phyloP scores from a whole-genome alignment of 495 filamentous ascomycete species.

The Lasiosphaeris hirsuta region DNA sequence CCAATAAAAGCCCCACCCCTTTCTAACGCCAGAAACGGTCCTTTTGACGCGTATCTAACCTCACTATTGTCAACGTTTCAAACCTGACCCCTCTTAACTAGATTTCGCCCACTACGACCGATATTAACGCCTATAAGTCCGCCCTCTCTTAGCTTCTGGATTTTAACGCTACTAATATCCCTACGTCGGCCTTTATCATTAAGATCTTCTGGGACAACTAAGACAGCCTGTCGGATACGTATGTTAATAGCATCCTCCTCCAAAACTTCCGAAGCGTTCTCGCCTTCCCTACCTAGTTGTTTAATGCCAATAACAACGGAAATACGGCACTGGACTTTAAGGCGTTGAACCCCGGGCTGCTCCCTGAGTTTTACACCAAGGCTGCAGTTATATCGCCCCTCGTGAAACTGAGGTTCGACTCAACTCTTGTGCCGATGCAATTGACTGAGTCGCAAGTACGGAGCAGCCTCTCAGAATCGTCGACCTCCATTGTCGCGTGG shows the following conservation, averaged over 20 bases:
- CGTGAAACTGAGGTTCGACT: slow-evolving; percentile 12
- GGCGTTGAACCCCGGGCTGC: not conserved
- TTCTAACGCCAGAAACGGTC: slow-evolving; percentile 6
- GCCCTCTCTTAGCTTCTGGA: slow-evolving; percentile 16
- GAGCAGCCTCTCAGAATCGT: no score
- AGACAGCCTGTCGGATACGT: not conserved
- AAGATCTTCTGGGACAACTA: slow-evolving; percentile 16
- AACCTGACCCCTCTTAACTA: not conserved
- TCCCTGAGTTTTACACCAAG: slow-evolving; percentile 13
- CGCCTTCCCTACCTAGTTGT: slow-evolving; percentile 20
- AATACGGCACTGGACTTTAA: slow-evolving; percentile 5
- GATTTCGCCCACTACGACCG: not conserved
- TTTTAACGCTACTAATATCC: slow-evolving; percentile 15
- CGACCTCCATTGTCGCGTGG: no score
- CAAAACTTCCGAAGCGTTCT: slow-evolving; percentile 20
- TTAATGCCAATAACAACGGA: slow-evolving; percentile 21
- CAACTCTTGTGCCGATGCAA: no score
- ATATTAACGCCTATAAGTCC: slow-evolving; percentile 4
- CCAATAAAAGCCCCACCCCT: not conserved
- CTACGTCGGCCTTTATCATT: slow-evolving; percentile 14
- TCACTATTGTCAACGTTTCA: slow-evolving; percentile 5
- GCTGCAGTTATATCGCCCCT: slow-evolving; percentile 10
- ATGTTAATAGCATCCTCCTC: slow-evolving; percentile 2
- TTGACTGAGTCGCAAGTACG: no score
- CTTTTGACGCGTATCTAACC: slow-evolving; percentile 12